Evolutionary conservation across 2,329 filamentous ascomycete species (phyloP), one percentile per base, ranked within the genome.

Genomic region (Colletotrichum lindemuthianum): DNA sequence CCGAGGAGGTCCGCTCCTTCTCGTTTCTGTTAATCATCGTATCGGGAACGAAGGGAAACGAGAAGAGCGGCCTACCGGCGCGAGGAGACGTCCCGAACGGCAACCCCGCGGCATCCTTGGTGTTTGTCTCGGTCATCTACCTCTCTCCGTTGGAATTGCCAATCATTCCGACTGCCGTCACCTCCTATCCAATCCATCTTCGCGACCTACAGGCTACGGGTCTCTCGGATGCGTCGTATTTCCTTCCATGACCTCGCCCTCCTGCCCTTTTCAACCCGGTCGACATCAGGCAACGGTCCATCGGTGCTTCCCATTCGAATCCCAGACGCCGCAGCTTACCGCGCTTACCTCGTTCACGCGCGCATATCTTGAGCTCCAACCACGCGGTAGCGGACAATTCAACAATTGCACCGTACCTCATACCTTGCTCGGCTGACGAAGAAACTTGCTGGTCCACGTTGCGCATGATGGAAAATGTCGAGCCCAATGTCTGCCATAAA

Each of bases 401-500:
- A 24, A 24, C 24, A 24, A 24, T 24, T 24, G 24, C 24, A 24
- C 24, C 24, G 24, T 24, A 24, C 24, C 24, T 24, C 24, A 24
- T 24, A 24, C 24, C 24, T 24, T 24, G 24, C 24, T 24, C 24
- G 24, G 24, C 24, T 24, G 24, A 24, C 24, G 24, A 24, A 4
- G 24, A 24, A 24, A 24, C 43, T 45, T 45, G 43, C 12, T 16
- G 10, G 37, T 39, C 39, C 49, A 24, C 37, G 36, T 10, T 52
- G 44, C 51, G 41, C 64, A 64, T 60, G 32, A 68, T 67, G 66
- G 66, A 54, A 59, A 64, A 68, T 68, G 66, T 59, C 66, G 66
- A 67, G 49, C 34, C 39, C 56, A 52, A 59, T 53, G 45, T 53
- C 54, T 47, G 40, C 65, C 60, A 65, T 57, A 52, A 67, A 67